These are phyloP conservation scores for Globisporangium splendens DNA, from an alignment of 352 stramenopile genomes.

Conservation along the genomic window DNA sequence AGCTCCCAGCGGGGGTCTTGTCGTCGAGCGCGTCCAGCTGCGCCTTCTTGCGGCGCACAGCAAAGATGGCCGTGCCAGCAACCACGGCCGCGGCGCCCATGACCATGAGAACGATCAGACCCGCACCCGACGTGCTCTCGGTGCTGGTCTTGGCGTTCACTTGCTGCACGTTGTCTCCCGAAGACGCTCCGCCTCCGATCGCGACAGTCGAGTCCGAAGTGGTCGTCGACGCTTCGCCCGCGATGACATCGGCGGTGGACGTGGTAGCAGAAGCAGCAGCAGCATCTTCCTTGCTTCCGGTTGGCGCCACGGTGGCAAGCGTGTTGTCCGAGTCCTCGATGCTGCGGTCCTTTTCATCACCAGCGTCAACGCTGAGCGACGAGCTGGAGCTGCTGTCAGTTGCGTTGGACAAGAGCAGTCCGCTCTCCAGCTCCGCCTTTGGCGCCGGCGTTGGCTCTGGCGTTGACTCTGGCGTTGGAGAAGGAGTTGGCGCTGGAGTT, in stretches of 20 bases:
- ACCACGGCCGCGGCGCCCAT: slow-evolving; percentile 17
- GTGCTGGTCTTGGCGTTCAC: slow-evolving; percentile 6
- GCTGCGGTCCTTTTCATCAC: slow-evolving; percentile 13
- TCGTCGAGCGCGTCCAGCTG: slow-evolving; percentile 52
- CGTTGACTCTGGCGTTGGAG: slow-evolving; percentile 3
- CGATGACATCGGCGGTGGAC: background rate
- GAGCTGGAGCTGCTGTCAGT: slow-evolving; percentile 15
- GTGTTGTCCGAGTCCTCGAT: slow-evolving; percentile 13
- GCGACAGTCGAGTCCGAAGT: background rate
- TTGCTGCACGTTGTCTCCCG: slow-evolving; percentile 1
- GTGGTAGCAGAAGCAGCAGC: background rate
- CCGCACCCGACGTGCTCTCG: background rate
- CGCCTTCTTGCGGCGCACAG: slow-evolving; percentile 53
- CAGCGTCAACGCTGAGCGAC: background rate
- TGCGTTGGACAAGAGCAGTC: background rate
- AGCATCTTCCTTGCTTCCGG: slow-evolving; percentile 3
- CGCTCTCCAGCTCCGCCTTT: background rate
- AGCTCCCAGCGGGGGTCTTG: slow-evolving; percentile 38
- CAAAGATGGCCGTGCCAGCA: slow-evolving; percentile 35
- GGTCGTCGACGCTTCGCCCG: background rate
- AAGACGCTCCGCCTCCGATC: background rate
- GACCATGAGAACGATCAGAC: slow-evolving; percentile 17
- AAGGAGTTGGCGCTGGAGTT: background rate
- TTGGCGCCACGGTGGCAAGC: slow-evolving; percentile 7
- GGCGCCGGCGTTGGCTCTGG: slow-evolving; percentile 1